Evolutionary conservation across 345 rosid genomes (phyloP).

Genomic region (Acer campestre): DNA sequence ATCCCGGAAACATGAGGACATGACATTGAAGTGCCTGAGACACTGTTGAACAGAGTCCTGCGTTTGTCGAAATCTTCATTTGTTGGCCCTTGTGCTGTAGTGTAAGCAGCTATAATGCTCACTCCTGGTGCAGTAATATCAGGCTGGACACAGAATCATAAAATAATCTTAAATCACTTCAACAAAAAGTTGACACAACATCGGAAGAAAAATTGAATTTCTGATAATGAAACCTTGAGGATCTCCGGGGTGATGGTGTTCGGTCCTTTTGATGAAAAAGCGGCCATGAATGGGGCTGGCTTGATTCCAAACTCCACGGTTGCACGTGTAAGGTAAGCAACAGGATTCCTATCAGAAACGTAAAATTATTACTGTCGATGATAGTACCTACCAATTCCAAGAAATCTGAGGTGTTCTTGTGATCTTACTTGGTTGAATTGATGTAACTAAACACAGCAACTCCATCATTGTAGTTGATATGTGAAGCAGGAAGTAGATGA

Average conservation of each 20-base stretch:
- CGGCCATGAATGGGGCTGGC: slow-evolving; percentile 78
- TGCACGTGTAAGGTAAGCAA: slow-evolving; percentile 52
- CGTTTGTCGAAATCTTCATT: slow-evolving; percentile 51
- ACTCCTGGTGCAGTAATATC: slow-evolving; percentile 91
- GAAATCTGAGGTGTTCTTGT: not conserved
- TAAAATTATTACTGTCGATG: not conserved
- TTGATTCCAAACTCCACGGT: slow-evolving; percentile 39
- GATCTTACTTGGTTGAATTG: slow-evolving; percentile 50
- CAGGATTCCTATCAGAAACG: slow-evolving; percentile 44
- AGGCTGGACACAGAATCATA: slow-evolving; percentile 42
- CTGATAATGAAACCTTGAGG: slow-evolving; percentile 47
- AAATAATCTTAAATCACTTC: not conserved
- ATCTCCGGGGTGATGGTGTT: slow-evolving; percentile 59
- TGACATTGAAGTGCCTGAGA: slow-evolving; percentile 88
- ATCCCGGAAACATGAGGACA: slow-evolving; percentile 86
- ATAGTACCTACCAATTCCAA: not conserved
- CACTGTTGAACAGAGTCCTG: slow-evolving; percentile 47
- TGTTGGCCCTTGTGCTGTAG: slow-evolving; percentile 60
- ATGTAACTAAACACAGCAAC: slow-evolving; percentile 47
- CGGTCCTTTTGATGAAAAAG: slow-evolving; percentile 83
- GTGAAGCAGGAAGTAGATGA: slow-evolving; percentile 76
- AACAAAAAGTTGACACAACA: not conserved
- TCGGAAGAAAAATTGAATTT: not conserved
- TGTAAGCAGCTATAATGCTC: slow-evolving; percentile 71
- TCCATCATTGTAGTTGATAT: slow-evolving; percentile 55